Conservation (phyloP, 2,329 filamentous ascomycete genomes). For the Botrytis medusae region DNA sequence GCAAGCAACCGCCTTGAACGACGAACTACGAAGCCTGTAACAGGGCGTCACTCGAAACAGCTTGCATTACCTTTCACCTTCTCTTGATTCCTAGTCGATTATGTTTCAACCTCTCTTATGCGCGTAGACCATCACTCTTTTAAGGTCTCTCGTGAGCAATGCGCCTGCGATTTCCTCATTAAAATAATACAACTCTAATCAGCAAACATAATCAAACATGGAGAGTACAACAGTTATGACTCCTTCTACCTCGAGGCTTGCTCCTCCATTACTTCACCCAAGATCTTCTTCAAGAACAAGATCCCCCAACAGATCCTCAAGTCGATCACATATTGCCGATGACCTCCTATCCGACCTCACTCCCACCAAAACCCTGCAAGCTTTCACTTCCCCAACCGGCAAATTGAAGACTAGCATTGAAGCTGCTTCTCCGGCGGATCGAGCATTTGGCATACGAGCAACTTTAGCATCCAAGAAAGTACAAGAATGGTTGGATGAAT, state of each 20-base stretch:
- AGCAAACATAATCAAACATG: constrained; percentile 29
- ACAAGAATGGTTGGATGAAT: constrained; percentile 72
- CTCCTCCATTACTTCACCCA: constrained; percentile 28
- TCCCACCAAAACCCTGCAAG: constrained; percentile 59
- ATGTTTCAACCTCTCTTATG: constrained; percentile 11
- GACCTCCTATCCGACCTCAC: constrained; percentile 62
- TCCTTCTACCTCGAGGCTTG: constrained; percentile 30
- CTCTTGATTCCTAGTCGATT: neutral
- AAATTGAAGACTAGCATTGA: constrained; percentile 60
- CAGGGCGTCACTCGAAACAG: constrained; percentile 18
- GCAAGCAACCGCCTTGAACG: constrained; percentile 22
- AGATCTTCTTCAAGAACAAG: constrained; percentile 24
- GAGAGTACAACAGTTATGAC: constrained; percentile 30
- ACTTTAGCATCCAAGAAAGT: constrained; percentile 70
- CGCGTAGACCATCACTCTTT: constrained; percentile 22
- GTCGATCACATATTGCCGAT: constrained; percentile 42
- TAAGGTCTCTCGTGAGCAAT: constrained; percentile 26
- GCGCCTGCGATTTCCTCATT: constrained; percentile 23
- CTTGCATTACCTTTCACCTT: constrained; percentile 21
- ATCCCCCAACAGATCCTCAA: constrained; percentile 33
- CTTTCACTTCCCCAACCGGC: constrained; percentile 55
- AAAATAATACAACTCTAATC: neutral
- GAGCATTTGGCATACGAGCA: constrained; percentile 69
- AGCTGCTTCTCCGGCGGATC: constrained; percentile 62
- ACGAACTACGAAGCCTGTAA: constrained; percentile 18